A percentile compares a stretch with the other conserved stretches of the same genome.
Evolutionary conservation across 2,329 filamentous ascomycete species (phyloP).

Genomic region (Macrophomina pseudophaseolina): DNA sequence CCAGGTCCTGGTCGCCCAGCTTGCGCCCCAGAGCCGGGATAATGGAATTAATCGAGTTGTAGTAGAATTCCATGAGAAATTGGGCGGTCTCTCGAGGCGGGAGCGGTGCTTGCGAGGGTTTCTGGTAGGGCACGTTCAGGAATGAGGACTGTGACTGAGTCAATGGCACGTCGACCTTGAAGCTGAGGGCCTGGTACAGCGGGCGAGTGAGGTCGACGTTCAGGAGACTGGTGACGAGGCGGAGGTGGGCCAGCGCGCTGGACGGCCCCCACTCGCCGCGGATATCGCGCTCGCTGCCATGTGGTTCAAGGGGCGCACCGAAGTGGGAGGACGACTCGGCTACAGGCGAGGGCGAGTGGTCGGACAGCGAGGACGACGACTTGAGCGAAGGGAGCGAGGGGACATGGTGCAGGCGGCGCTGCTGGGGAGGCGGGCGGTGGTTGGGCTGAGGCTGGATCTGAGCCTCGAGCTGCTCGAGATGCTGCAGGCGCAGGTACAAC

Average conservation of each 20-base stretch:
- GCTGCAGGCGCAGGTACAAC: conserved; percentile 20
- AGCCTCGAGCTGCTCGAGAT: conserved; percentile 21
- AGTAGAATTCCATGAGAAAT: conserved; percentile 26
- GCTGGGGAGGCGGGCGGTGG: not conserved
- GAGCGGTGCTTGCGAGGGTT: not conserved
- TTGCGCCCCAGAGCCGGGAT: conserved; percentile 17
- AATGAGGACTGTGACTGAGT: not conserved
- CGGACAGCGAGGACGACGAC: conserved; percentile 15
- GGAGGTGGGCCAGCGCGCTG: conserved; percentile 18
- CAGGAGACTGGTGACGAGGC: conserved; percentile 19
- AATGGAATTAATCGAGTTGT: conserved; percentile 22
- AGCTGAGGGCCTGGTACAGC: conserved; percentile 14
- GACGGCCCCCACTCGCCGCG: conserved; percentile 25
- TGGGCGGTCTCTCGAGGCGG: conserved; percentile 17
- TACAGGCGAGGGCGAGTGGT: not conserved
- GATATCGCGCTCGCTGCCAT: not conserved
- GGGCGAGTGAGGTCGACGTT: conserved; percentile 23
- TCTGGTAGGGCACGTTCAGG: not conserved
- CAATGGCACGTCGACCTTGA: conserved; percentile 22
- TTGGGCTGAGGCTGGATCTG: not conserved
- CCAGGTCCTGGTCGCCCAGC: conserved; percentile 21
- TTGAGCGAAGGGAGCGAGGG: conserved; percentile 16
- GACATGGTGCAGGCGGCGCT: conserved; percentile 15
- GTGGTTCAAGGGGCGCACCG: not conserved
- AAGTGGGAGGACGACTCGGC: not conserved